A percentile compares a stretch with the other conserved stretches of the same genome.
These are phyloP conservation scores for Williopsis jadinii DNA, from an alignment of 1,139 yeast species.

Conservation along the genomic window DNA sequence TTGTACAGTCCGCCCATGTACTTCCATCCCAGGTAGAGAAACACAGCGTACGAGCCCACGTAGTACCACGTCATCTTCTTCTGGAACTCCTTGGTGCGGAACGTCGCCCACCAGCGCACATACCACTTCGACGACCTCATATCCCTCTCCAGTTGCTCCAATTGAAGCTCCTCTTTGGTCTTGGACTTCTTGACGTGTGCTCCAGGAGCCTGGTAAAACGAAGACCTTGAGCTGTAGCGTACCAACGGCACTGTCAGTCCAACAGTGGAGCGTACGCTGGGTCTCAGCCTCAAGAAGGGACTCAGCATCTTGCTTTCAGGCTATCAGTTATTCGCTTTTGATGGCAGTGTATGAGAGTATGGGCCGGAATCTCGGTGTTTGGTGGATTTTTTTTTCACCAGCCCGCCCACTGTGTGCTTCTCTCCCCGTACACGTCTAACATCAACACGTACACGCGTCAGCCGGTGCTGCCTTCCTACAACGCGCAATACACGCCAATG, in stretches of 20 bases:
- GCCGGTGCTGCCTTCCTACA: background rate
- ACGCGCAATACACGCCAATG: background rate
- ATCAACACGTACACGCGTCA: background rate
- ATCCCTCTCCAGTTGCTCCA: constrained; percentile 26
- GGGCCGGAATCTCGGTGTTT: too few relatives aligned
- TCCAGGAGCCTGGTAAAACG: constrained; percentile 18
- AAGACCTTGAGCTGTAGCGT: too few relatives aligned
- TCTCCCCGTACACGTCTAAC: too few relatives aligned
- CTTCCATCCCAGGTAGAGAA: constrained; percentile 53
- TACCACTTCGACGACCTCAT: constrained; percentile 27
- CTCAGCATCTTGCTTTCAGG: too few relatives aligned
- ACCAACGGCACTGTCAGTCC: too few relatives aligned
- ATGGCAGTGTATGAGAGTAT: too few relatives aligned
- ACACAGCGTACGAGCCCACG: constrained; percentile 48
- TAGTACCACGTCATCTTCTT: constrained; percentile 47
- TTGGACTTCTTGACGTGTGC: constrained; percentile 20
- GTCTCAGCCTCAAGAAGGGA: too few relatives aligned
- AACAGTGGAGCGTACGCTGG: too few relatives aligned
- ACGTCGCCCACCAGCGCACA: constrained; percentile 40
- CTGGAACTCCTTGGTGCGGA: constrained; percentile 36
- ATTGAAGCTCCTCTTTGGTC: constrained; percentile 25
- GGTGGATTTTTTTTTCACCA: too few relatives aligned
- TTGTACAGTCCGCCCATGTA: constrained; percentile 62
- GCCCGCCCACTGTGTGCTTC: too few relatives aligned
- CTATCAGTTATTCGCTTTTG: too few relatives aligned